Base-by-base conservation (phyloP, 2,329 filamentous ascomycete genomes). In the Teratosphaeria epicoccoides region DNA sequence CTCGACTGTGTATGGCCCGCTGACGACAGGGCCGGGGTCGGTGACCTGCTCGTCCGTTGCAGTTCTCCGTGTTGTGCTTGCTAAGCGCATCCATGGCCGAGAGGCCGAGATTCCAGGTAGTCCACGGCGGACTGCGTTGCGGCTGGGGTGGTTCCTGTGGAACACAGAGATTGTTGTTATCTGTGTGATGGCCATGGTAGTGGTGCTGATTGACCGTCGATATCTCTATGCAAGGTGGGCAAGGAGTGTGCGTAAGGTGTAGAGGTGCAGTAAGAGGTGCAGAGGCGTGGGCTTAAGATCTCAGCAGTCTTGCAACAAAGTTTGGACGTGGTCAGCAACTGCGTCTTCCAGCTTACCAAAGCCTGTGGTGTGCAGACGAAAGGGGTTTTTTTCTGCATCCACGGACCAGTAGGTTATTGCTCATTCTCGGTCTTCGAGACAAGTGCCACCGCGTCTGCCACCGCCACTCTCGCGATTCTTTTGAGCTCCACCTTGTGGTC, bases 401-500 rank as follows among this genome's bases (percentile, higher is more conserved):
- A 40, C n/a, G 17, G 14, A 40, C 14, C 33, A 20, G 5, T 22
- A 40, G 33, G 33, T 17, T 40, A 40, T 20, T 40, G n/a, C 33
- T 40, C 33, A 40, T 40, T 40, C n/a, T 40, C 14, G 1, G 33
- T 9, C 7, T 22, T 43, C 48, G 22, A 44, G 43, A 64, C 59
- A 46, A 61, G 37, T 6, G 49, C 44, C 12, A 59, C 59, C 14
- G 81, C 78, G 74, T 87, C 84, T 49, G 79, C 78, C 24, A 97
- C 90, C 0, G 83, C 88, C 40, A 83, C 80, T 62, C 90, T 78
- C 2, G 88, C 87, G 70, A 91, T 84, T 71, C 85, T 88, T 77
- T 98, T 98, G 67, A 98, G 70, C 61, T 93, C 73, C 5, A 78
- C 79, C 70, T 88, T 85, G 73, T 89, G 84, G 58, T 95, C 88